Percentiles rank a stretch among this genome's conserved stretches.
Conservation (phyloP, 2,329 filamentous ascomycete species). For the Cladosporium halotolerans region DNA sequence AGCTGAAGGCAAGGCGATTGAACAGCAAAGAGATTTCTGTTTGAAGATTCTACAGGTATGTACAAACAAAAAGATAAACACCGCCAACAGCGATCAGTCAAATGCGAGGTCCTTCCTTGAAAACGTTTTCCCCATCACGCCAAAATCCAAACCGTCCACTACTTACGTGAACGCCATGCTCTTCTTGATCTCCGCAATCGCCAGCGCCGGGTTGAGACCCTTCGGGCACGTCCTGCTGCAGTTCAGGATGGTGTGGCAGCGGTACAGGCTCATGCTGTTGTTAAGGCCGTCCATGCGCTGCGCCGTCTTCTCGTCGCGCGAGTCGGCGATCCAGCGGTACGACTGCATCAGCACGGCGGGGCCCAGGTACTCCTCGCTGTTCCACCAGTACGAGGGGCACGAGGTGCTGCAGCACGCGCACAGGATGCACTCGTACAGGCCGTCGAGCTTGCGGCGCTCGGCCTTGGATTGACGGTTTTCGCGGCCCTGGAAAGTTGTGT, state of each 20-base stretch:
- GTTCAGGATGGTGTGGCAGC: slow-evolving; percentile 99
- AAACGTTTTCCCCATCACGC: neutral
- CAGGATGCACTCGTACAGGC: slow-evolving; percentile 97
- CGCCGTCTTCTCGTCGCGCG: slow-evolving; percentile 80
- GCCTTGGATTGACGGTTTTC: slow-evolving; percentile 87
- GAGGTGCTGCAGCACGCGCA: slow-evolving; percentile 99
- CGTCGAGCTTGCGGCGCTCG: slow-evolving; percentile 94
- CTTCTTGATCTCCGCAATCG: slow-evolving; percentile 99
- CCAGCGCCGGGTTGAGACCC: slow-evolving; percentile 90
- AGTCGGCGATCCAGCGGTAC: slow-evolving; percentile 95
- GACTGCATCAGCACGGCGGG: slow-evolving; percentile 95
- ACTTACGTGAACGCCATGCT: slow-evolving; percentile 59
- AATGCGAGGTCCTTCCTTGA: neutral
- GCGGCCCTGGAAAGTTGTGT: slow-evolving; percentile 57
- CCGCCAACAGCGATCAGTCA: neutral
- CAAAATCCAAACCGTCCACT: neutral
- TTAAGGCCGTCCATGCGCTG: slow-evolving; percentile 88
- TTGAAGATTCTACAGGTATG: neutral
- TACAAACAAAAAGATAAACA: neutral
- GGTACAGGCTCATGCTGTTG: slow-evolving; percentile 98
- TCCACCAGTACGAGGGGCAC: slow-evolving; percentile 99
- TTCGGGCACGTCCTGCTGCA: slow-evolving; percentile 97
- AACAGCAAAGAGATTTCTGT: no score
- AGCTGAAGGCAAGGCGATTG: no score
- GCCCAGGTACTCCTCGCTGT: slow-evolving; percentile 95